Base-by-base conservation (phyloP, 1,284 basidiomycete genomes). In the Ceratobasidium sp. region DNA sequence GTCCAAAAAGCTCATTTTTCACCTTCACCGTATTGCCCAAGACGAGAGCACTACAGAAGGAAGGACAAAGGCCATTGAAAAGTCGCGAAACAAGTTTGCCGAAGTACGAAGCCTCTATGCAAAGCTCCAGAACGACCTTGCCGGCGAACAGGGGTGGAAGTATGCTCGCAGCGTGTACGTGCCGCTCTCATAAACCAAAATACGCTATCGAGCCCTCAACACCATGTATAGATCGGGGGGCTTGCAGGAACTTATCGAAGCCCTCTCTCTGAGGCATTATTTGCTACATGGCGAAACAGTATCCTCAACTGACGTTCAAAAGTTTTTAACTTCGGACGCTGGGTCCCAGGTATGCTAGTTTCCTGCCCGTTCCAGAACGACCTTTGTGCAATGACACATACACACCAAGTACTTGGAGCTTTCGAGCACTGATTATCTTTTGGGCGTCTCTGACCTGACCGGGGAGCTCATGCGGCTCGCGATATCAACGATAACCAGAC, bases 391-490 rank as follows among this genome's bases (percentile, higher is more conserved):
- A 60, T n/a, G n/a, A 70, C 60, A 18, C 63, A 70, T 58, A 18
- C 63, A 33, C 63, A 28, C 64, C 12, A 76, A 92, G 91, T 89
- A 85, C 75, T 87, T 94, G 76, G 86, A 87, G 12, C 77, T 94
- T 33, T 84, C 92, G 1, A 79, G 86, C 30, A 87, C 90, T 67
- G 95, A 98, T 77, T 98, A 98, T 79, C 83, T 98, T 16, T 86
- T 98, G 1, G 96, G 96, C 16, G 83, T 98, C 36, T 95, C 94
- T 1, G 96, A 99, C 80, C 83, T 99, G 40, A 97, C 95, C 0
- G 96, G 96, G 51, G 96, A 98, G 81, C 86, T 96, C n/a, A 98
- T 98, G 96, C 87, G 96, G 44, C 92, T 91, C 75, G 94, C 95
- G 3, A 97, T 96, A 74, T 92, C 88, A 51, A 84, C 87, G 14